Conservation (phyloP, 352 stramenopile species). For the Globisporangium apiculatum region DNA sequence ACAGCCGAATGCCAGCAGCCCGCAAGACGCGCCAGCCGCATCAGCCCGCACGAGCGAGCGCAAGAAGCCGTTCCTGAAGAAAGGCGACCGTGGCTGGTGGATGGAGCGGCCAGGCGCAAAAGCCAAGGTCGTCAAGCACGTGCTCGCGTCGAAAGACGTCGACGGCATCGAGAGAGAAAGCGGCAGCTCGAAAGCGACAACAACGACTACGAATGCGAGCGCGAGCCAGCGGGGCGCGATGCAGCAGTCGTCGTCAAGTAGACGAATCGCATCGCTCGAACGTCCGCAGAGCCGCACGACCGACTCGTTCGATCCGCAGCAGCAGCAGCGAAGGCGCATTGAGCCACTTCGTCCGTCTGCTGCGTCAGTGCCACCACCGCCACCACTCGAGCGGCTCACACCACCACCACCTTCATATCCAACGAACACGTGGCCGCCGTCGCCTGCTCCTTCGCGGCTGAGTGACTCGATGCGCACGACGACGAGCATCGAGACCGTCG, state of each 20-base stretch:
- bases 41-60: not conserved
- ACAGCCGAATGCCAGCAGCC: not conserved
- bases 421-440: not conserved
- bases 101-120: constrained; percentile 53
- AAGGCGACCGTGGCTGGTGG: constrained; percentile 78
- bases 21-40: not conserved
- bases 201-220: not conserved
- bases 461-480: constrained; percentile 18
- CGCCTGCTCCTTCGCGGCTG: not conserved
- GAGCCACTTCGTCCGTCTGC: not conserved
- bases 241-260: constrained; percentile 2
- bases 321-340: too few relatives aligned
- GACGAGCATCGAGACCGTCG: constrained; percentile 48
- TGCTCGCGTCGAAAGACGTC: constrained; percentile 40
- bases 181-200: constrained; percentile 9
- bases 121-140: constrained; percentile 52
- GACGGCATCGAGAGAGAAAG: constrained; percentile 12
- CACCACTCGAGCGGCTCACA: not conserved
- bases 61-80: constrained; percentile 63
- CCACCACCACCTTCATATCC: too few relatives aligned
- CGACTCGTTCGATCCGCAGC: not conserved
- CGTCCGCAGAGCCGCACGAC: not conserved
- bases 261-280: too few relatives aligned
- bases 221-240: constrained; percentile 5
- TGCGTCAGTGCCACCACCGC: not conserved